Conservation (phyloP, 305 asterid species). For the Rubia tinctorum region DNA sequence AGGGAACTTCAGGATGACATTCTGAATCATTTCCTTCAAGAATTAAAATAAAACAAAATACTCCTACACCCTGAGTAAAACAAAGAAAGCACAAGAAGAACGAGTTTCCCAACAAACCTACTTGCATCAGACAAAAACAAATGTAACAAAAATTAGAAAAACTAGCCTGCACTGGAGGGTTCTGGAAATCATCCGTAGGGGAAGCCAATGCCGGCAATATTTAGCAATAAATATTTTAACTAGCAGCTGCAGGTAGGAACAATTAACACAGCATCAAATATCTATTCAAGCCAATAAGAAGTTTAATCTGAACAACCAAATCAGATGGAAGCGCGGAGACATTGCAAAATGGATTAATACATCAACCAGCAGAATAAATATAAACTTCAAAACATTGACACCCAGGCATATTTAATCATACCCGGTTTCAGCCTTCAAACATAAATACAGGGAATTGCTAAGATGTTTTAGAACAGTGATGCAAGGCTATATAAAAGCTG, state of each 20-base stretch:
- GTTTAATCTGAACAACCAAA: not conserved
- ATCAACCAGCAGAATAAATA: too few species aligned
- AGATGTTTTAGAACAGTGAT: constrained; percentile 58
- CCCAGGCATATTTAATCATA: constrained; percentile 20
- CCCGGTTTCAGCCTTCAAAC: constrained; percentile 70
- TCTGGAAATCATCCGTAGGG: constrained; percentile 92
- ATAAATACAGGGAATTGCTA: constrained; percentile 53
- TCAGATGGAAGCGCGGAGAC: not conserved
- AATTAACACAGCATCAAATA: not conserved
- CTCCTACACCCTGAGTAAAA: too few species aligned
- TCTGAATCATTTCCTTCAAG: not conserved
- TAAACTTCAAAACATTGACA: not conserved
- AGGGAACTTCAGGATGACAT: not conserved
- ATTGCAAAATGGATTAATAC: not conserved
- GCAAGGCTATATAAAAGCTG: constrained; percentile 65
- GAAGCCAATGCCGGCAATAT: constrained; percentile 73
- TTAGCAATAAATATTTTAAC: not conserved
- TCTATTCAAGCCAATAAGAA: not conserved
- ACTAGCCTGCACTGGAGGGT: constrained; percentile 91
- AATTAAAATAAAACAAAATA: not conserved
- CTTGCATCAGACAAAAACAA: not conserved
- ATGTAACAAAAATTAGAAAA: not conserved
- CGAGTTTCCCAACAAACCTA: not conserved
- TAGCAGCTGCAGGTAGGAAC: not conserved
- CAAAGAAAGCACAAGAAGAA: not conserved